Base-by-base conservation (phyloP, 768 basidiomycete species). In the Coprinopsis cinerea region DNA sequence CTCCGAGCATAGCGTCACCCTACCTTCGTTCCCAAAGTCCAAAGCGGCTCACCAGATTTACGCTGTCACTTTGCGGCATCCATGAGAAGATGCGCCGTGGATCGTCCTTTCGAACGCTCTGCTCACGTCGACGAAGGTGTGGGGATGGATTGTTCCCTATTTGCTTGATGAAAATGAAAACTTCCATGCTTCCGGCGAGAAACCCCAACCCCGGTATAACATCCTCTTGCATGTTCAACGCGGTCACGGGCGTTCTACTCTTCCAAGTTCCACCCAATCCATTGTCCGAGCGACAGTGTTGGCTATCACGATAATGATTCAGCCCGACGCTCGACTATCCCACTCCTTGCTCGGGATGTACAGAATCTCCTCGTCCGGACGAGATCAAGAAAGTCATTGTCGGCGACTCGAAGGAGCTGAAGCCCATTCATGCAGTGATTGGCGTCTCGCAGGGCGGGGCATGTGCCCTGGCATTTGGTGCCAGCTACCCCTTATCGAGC, bases 401-500 rank as follows among this genome's bases (percentile, higher is more conserved):
- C 28, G 41, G 18, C 15, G 23, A 27, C 17, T 13, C 26, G 14
- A 45, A 63, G 3, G 56, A 5, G 18, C 57, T 66, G 0, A 66
- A 58, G 4, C 70, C 71, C 1, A 67, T 75, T 20, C 71, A 75
- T 40, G 59, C 70, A 15, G 59, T 79, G 17, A 72, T 80, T 23
- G 78, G 77, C 14, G 78, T 78, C 4, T 77, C 76, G 1, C 77
- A 79, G 52, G 78, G 78, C 0, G 78, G 77, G 0, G 75, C 76
- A 5, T 67, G 71, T 3, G 69, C 72, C 0, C 69, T 80, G n/a
- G 72, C 71, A 1, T 76, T 76, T 49, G 67, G 67, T 4, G 64
- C 69, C n/a, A n/a, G n/a, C n/a, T n/a, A n/a, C n/a, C n/a, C n/a
- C n/a, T n/a, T n/a, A n/a, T n/a, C n/a, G n/a, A n/a, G n/a, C n/a